Conservation (phyloP, 768 basidiomycete genomes). For the Hericium erinaceus region DNA sequence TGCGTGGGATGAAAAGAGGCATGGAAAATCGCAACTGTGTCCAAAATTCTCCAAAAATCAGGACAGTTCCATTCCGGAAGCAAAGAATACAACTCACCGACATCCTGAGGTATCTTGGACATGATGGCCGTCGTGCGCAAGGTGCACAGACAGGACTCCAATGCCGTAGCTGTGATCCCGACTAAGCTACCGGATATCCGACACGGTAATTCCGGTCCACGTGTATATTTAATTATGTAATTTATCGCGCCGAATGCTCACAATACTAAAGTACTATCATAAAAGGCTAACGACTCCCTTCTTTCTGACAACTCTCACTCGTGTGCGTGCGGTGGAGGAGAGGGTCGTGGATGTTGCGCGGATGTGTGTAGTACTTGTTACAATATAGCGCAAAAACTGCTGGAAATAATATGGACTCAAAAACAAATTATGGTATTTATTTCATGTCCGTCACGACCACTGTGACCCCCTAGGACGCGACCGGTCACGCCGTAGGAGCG, state of each 20-base stretch:
- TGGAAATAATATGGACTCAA: background rate
- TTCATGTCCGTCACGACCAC: no score
- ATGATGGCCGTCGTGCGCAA: background rate
- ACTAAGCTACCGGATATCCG: background rate
- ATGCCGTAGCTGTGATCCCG: background rate
- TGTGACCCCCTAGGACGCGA: background rate
- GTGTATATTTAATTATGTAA: background rate
- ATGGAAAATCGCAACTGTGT: conserved; percentile 72
- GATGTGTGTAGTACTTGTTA: background rate
- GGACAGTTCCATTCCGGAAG: background rate
- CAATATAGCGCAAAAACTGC: no score
- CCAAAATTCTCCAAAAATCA: background rate
- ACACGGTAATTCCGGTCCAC: no score
- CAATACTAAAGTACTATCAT: no score
- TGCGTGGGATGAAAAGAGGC: conserved; percentile 78
- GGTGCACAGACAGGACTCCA: background rate
- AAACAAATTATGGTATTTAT: background rate
- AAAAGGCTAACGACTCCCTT: background rate
- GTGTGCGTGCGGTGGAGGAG: background rate
- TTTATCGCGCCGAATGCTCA: background rate
- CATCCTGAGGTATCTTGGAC: background rate
- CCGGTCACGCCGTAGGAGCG: background rate
- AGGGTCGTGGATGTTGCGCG: background rate
- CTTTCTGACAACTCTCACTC: background rate
- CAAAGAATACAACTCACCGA: background rate